These are phyloP conservation scores for Dunaliella sp. DNA, from an alignment of 139 green algal genomes.

Conservation along the genomic window DNA sequence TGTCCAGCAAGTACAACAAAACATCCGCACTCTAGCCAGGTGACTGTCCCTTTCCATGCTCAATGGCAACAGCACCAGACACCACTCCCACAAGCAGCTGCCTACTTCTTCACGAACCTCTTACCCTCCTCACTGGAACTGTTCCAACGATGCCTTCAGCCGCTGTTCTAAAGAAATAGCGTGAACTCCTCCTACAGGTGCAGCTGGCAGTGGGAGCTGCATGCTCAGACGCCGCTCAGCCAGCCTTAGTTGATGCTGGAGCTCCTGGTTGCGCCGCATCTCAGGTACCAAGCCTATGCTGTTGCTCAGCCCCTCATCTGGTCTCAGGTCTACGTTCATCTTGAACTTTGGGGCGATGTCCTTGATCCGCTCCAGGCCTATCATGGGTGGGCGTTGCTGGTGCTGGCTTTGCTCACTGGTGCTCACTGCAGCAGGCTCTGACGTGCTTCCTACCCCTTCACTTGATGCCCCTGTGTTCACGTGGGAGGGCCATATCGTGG, in stretches of 20 bases:
- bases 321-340: not conserved
- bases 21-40: too few species aligned
- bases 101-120: too few species aligned
- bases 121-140: not conserved
- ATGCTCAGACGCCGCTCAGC: not conserved
- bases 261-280: not conserved
- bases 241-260: not conserved
- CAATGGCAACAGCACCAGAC: too few species aligned
- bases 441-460: not conserved
- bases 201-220: not conserved
- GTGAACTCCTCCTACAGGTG: not conserved
- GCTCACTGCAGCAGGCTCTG: not conserved
- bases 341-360: not conserved
- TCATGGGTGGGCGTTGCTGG: not conserved
- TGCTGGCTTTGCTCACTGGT: not conserved
- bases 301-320: not conserved
- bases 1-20: too few species aligned
- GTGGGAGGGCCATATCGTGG: too few species aligned
- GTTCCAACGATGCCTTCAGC: not conserved
- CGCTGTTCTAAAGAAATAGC: not conserved
- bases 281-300: not conserved
- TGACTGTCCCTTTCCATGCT: too few species aligned
- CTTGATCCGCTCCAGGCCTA: not conserved
- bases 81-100: too few species aligned
- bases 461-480: too few species aligned